These are phyloP conservation scores for Camelina neglecta DNA, from an alignment of 345 rosid species.

Conservation along the genomic window DNA sequence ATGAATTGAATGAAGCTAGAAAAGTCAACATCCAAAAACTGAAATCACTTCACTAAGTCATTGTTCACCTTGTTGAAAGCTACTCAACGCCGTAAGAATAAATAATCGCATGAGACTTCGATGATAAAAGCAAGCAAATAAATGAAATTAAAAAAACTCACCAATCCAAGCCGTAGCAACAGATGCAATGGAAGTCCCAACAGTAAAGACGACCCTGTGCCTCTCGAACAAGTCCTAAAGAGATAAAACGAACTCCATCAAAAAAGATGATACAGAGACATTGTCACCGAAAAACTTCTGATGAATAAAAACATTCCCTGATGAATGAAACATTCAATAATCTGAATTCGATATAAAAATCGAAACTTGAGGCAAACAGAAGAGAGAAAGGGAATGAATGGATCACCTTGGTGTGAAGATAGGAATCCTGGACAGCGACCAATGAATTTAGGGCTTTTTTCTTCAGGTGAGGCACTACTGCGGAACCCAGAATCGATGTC, in stretches of 20 bases:
- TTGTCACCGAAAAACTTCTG: neutral
- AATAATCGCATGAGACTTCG: neutral
- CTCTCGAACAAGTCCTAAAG: slow-evolving; percentile 83
- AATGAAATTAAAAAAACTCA: slow-evolving; percentile 44
- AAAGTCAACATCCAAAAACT: slow-evolving; percentile 1
- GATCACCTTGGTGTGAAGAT: slow-evolving; percentile 74
- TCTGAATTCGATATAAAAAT: slow-evolving; percentile 1
- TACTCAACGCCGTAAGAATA: neutral
- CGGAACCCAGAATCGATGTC: slow-evolving; percentile 51
- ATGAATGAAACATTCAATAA: slow-evolving; percentile 5
- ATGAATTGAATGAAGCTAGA: slow-evolving; percentile 6
- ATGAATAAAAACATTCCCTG: neutral
- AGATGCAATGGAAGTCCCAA: slow-evolving; percentile 92
- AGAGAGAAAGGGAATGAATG: neutral
- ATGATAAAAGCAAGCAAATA: slow-evolving; percentile 1
- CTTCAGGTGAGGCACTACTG: slow-evolving; percentile 62
- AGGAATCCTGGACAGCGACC: slow-evolving; percentile 83
- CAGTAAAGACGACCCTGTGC: slow-evolving; percentile 81
- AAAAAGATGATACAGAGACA: neutral
- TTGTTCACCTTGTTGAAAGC: neutral
- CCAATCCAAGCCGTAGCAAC: slow-evolving; percentile 94
- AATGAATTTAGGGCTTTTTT: slow-evolving; percentile 70
- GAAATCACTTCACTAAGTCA: neutral
- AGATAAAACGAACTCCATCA: slow-evolving; percentile 4
- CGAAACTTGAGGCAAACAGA: neutral